Evolutionary conservation across 1,139 yeast genomes (phyloP).

Genomic region (Kluyveromyces sp.): DNA sequence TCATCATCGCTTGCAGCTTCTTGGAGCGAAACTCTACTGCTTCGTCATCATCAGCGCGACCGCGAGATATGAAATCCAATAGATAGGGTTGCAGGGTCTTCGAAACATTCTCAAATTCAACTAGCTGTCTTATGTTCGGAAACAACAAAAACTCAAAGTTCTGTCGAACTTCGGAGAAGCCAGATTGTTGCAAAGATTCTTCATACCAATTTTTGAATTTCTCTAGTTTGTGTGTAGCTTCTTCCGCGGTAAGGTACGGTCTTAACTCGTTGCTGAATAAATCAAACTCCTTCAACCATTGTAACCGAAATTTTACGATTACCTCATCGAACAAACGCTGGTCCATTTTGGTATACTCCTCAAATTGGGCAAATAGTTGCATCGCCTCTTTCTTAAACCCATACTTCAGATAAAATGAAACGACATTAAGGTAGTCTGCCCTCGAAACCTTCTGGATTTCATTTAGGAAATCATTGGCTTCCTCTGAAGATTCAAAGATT

Average conservation of each 20-base stretch:
- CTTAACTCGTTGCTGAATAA: constrained; percentile 13
- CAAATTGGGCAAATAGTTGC: constrained; percentile 14
- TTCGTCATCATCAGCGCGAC: constrained; percentile 5
- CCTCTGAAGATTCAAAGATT: constrained; percentile 20
- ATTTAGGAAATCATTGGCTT: constrained; percentile 25
- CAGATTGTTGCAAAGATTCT: constrained; percentile 9
- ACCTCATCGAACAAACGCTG: constrained; percentile 11
- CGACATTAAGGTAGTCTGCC: constrained; percentile 18
- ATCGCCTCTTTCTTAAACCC: constrained; percentile 14
- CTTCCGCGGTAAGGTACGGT: constrained; percentile 11
- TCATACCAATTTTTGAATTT: constrained; percentile 15
- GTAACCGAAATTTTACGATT: constrained; percentile 17
- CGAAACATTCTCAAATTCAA: constrained; percentile 12
- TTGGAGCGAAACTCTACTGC: constrained; percentile 10
- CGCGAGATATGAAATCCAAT: constrained; percentile 4
- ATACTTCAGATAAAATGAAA: constrained; percentile 19
- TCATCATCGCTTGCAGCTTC: constrained; percentile 13
- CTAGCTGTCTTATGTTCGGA: constrained; percentile 14
- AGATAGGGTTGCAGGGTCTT: constrained; percentile 12
- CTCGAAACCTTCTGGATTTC: constrained; percentile 18
- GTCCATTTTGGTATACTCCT: constrained; percentile 12
- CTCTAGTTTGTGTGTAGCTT: constrained; percentile 7
- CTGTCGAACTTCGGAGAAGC: constrained; percentile 10
- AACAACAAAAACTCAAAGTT: constrained; percentile 12
- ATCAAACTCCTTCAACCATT: constrained; percentile 19